Evolutionary conservation across 495 filamentous ascomycete species (phyloP), one percentile per base, ranked within the genome.

Genomic region (Choiromyces venosus): DNA sequence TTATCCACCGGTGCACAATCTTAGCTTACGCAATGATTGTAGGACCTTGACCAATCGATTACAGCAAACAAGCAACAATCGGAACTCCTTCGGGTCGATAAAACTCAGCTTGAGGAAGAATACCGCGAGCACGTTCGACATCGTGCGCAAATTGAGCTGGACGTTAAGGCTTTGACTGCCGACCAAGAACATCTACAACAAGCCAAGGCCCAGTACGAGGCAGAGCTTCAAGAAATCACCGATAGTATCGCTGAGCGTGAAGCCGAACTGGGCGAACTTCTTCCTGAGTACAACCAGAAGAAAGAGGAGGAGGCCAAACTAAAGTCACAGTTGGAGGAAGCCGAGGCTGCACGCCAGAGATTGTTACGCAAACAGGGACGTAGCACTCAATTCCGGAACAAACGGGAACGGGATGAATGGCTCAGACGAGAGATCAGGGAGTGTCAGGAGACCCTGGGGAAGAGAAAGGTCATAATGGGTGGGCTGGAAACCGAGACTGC

Each of bases 341-440:
- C 92, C 7, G 91, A 95, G 80, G 89, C 89, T 10, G 87, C 86
- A 1, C 86, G 93, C 56, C 90, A 91, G 76, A 89, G 94, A 37
- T 85, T 99, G 21, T n/a, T 93, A 97, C 78, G 92, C 67, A 99
- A 99, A 82, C 96, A 98, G 83, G 92, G 92, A 52, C 89, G 94
- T n/a, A 93, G 91, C 80, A 89, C 90, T 39, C 91, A 92, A 71
- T 98, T 96, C 83, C 91, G 87, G 79, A 94, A 87, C 79, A 97
- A 96, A 83, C 88, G 87, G 4, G 93, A 97, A 78, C 89, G 95
- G 3, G 96, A 99, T 80, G 87, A 88, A 52, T 97, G 87, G 86
- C 85, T 99, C 29, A 88, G 89, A 68, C 87, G 88, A 65, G 90
- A 97, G 81, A 90, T 98, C 76, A 86, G 92, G 64, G 91, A 93